Percentiles rank a stretch among this genome's conserved stretches.
These are phyloP conservation scores for Papiliotrema terrestris DNA, from an alignment of 1,284 basidiomycete genomes.

Conservation along the genomic window DNA sequence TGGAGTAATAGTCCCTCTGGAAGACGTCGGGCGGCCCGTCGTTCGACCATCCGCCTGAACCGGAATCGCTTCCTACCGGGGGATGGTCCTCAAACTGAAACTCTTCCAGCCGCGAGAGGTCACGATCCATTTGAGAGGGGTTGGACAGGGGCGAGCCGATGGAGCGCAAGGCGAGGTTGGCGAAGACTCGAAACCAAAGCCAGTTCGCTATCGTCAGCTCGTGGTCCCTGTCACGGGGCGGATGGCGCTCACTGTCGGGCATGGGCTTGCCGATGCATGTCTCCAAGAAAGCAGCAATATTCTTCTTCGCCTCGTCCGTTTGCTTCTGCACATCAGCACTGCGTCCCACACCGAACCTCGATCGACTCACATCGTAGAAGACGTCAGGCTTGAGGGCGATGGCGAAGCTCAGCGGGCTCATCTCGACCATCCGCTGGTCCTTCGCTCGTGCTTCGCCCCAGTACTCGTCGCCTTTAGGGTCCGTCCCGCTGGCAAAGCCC, in stretches of 20 bases:
- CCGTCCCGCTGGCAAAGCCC: conserved; percentile 64
- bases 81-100: conserved; percentile 60
- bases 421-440: conserved; percentile 79
- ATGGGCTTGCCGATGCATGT: conserved; percentile 67
- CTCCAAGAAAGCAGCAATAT: conserved; percentile 65
- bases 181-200: conserved; percentile 76
- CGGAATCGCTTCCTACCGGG: conserved; percentile 46
- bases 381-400: conserved; percentile 63
- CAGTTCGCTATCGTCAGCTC: conserved; percentile 58
- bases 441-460: conserved; percentile 71
- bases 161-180: conserved; percentile 66
- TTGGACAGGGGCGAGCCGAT: conserved; percentile 61
- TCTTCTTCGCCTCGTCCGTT: conserved; percentile 55
- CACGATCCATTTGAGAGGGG: conserved; percentile 62
- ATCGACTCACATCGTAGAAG: conserved; percentile 56
- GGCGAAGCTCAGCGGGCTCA: conserved; percentile 69
- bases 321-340: conserved; percentile 46
- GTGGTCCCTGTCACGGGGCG: no score
- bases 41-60: conserved; percentile 61
- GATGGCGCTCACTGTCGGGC: conserved; percentile 48
- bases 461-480: conserved; percentile 63
- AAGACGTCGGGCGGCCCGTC: conserved; percentile 72
- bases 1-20: conserved; percentile 76
- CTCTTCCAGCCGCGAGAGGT: conserved; percentile 71
- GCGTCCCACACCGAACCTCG: not conserved